phyloP scores from a whole-genome alignment of 768 basidiomycete species.

The Boletellus emodensis region DNA sequence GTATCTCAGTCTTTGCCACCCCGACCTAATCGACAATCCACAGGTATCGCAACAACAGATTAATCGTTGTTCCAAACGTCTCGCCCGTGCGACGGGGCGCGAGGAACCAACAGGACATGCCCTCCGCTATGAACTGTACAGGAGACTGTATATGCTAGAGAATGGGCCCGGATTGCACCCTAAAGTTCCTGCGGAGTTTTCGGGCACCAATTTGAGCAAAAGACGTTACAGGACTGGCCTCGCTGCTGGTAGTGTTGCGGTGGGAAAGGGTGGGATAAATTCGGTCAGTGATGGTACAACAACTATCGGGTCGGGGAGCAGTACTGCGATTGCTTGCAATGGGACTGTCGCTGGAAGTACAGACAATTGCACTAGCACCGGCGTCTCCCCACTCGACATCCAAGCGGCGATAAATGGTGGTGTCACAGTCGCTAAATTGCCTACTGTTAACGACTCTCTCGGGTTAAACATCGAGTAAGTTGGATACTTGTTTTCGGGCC shows the following conservation, averaged over 20 bases:
- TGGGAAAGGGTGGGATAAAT: background rate
- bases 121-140: conserved; percentile 42
- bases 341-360: conserved; percentile 7
- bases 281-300: background rate
- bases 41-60: conserved; percentile 69
- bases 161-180: conserved; percentile 18
- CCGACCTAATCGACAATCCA: background rate
- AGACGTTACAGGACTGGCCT: conserved; percentile 9
- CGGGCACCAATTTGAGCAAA: conserved; percentile 6
- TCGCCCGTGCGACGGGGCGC: conserved; percentile 66
- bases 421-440: conserved; percentile 41
- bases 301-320: background rate
- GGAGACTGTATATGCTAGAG: conserved; percentile 39
- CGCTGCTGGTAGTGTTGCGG: conserved; percentile 2
- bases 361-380: conserved; percentile 20
- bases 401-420: conserved; percentile 33
- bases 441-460: conserved; percentile 49
- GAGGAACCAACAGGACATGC: conserved; percentile 45
- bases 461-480: conserved; percentile 69
- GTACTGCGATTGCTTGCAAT: conserved; percentile 5
- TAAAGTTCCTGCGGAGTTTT: background rate
- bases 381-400: conserved; percentile 35
- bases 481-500: background rate
- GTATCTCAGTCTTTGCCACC: background rate
- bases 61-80: conserved; percentile 59